These are phyloP conservation scores for Daldinia childiae DNA, from an alignment of 495 filamentous ascomycete species.

Conservation along the genomic window DNA sequence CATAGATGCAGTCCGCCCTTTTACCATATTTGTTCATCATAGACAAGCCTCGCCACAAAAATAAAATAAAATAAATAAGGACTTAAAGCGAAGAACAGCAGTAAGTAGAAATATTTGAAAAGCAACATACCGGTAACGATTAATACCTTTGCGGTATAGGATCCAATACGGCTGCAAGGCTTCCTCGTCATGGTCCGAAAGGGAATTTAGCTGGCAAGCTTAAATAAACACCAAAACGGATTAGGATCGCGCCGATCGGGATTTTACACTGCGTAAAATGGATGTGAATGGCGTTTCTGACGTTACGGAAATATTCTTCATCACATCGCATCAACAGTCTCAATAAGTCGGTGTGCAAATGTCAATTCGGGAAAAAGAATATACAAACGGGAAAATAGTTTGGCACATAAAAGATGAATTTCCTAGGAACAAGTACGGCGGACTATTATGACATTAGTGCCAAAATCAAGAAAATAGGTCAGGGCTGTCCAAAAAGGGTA, in stretches of 20 bases:
- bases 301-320: conserved; percentile 2
- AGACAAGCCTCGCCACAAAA: conserved; percentile 46
- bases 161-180: conserved; percentile 10
- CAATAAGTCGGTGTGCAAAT: neutral
- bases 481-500: too few species aligned
- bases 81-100: neutral
- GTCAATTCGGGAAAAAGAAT: neutral
- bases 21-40: conserved; percentile 70
- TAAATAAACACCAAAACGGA: conserved; percentile 11
- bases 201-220: conserved; percentile 11
- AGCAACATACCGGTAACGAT: conserved; percentile 22
- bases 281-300: neutral
- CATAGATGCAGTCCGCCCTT: conserved; percentile 66
- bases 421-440: conserved; percentile 24
- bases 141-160: conserved; percentile 9
- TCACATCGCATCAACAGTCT: neutral
- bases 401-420: conserved; percentile 30
- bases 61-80: neutral
- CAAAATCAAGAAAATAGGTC: too few species aligned
- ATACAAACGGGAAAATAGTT: conserved; percentile 1
- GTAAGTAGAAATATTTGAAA: neutral
- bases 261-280: neutral
- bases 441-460: too few species aligned
- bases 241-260: conserved; percentile 27
- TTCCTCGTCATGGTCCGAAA: conserved; percentile 31